Conservation (phyloP, 2,329 filamentous ascomycete genomes). For the Didymella lethalis region DNA sequence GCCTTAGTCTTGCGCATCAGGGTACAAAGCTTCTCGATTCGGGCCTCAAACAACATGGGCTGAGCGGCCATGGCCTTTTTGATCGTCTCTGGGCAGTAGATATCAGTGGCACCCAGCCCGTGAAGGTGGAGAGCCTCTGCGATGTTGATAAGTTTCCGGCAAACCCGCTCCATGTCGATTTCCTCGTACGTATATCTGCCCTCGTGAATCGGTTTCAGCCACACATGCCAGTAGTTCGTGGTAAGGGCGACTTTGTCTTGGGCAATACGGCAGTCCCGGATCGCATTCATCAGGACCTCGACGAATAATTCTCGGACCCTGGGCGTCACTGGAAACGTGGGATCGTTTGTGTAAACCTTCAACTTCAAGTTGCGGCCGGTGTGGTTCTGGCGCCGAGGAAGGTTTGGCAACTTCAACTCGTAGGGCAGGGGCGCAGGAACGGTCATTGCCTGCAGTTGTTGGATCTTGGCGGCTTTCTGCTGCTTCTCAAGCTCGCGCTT, state of each 20-base stretch:
- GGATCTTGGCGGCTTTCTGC: background rate
- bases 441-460: background rate
- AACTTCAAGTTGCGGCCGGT: background rate
- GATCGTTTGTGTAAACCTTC: background rate
- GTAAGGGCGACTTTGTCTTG: background rate
- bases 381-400: background rate
- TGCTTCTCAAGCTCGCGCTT: background rate
- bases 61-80: background rate
- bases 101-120: constrained; percentile 4
- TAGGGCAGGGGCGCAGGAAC: background rate
- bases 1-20: constrained; percentile 12
- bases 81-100: background rate
- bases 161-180: constrained; percentile 4
- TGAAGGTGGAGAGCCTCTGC: constrained; percentile 1
- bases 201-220: constrained; percentile 7
- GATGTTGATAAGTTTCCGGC: constrained; percentile 6
- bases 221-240: constrained; percentile 6
- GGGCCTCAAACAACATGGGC: background rate
- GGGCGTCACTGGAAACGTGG: background rate
- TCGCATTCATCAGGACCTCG: background rate
- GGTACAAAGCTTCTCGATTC: background rate
- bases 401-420: background rate
- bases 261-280: background rate
- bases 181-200: background rate
- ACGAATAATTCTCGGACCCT: background rate